Evolutionary conservation across 1,139 yeast species (phyloP), one percentile per base, ranked within the genome.

Genomic region (Arxiozyma telluris): DNA sequence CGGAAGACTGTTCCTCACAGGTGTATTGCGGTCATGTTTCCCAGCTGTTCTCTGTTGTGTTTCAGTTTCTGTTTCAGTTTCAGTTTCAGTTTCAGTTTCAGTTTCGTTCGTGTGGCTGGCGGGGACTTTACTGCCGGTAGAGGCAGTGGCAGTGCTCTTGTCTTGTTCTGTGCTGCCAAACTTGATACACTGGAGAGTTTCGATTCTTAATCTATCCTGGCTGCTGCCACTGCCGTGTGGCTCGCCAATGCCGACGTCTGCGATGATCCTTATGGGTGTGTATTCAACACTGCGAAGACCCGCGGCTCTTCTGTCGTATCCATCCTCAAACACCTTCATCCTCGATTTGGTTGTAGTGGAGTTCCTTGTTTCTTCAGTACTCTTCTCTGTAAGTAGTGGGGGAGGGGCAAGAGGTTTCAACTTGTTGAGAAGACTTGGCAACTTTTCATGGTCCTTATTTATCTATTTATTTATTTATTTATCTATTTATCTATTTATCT

Each of bases 281-380:
- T 38, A 46, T 38, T 46, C 30, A 21, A 21, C 17, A n/a, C 27
- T 20, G 8, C 15, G 1, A 15, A 21, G 21, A 46, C 5, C 20
- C 5, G 6, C 38, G 9, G 43, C 44, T 5, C 47, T 49, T 30
- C 62, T 51, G 48, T 56, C 50, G 45, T 58, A 54, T 15, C 62
- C 62, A 17, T 49, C 53, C 18, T 54, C 57, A 48, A 59, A 46
- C 38, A 51, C 50, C n/a, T 30, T 38, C 27, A 34, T 49, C 34
- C n/a, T 41, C 48, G 11, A 20, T 11, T 8, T 12, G 6, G 11
- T 15, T 41, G 17, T 17, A 20, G 18, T 12, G 6, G 21, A 23
- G n/a, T 3, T 30, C 1, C 12, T 17, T 9, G 15, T 42, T 9
- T 42, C 45, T 42, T 5, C 22, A 21, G 9, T 22, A 17, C 21